Percentiles rank a stretch among this genome's conserved stretches.
Conservation (phyloP, 169 alveolate genomes). For the Eimeria praecox region DNA sequence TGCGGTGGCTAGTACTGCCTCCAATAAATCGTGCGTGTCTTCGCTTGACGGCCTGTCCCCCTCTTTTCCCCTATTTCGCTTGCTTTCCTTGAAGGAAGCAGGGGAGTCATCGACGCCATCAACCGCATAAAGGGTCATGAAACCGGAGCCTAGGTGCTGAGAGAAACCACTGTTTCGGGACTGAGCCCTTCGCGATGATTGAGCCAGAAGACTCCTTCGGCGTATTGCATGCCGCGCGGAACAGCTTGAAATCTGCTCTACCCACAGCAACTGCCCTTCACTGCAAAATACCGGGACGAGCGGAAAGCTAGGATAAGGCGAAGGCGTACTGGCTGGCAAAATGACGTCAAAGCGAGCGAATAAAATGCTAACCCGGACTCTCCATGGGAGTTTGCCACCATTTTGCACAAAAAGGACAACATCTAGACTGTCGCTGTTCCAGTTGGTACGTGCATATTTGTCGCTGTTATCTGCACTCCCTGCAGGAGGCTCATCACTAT, state of each 20-base stretch:
- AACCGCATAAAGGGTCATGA: neutral
- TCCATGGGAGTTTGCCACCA: constrained; percentile 45
- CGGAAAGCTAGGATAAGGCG: constrained; percentile 28
- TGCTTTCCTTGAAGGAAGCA: neutral
- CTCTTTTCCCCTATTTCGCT: neutral
- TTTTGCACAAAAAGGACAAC: constrained; percentile 8
- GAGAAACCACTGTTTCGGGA: neutral
- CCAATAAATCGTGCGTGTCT: neutral
- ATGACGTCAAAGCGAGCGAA: constrained; percentile 41
- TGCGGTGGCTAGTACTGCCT: neutral
- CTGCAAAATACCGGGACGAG: neutral
- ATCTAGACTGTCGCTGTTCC: constrained; percentile 19
- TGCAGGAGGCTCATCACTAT: neutral
- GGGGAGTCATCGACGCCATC: constrained; percentile 23
- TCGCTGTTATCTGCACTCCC: neutral
- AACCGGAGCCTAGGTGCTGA: neutral
- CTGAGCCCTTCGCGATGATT: neutral
- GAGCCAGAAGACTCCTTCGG: neutral
- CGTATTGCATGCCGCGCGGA: neutral
- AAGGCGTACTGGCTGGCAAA: constrained; percentile 31
- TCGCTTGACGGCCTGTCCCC: neutral
- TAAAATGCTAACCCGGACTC: constrained; percentile 28
- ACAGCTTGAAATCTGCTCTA: neutral
- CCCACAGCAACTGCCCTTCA: constrained; percentile 12
- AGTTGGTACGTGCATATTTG: neutral